phyloP scores from a whole-genome alignment of 257 asterid genomes.

The Solanum clarkiae region DNA sequence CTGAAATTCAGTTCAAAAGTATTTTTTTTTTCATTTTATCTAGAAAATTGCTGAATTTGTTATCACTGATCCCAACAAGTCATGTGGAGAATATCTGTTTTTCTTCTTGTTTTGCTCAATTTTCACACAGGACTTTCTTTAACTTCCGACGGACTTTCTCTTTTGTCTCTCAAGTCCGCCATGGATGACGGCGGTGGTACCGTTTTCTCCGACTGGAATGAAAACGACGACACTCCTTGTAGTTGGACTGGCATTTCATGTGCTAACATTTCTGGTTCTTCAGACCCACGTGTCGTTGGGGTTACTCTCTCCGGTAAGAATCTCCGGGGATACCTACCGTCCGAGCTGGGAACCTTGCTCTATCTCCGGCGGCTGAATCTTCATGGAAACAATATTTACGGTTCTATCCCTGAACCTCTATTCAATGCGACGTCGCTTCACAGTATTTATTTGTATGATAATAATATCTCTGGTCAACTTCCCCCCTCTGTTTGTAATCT shows the following conservation, averaged over 20 bases:
- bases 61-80: background rate
- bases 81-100: constrained; percentile 9
- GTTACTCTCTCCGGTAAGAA: constrained; percentile 48
- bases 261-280: constrained; percentile 49
- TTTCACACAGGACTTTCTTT: constrained; percentile 19
- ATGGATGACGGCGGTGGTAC: constrained; percentile 33
- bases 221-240: constrained; percentile 65
- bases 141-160: constrained; percentile 62
- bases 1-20: no score
- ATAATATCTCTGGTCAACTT: constrained; percentile 67
- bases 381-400: constrained; percentile 67
- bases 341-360: constrained; percentile 66
- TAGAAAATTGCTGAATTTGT: no score
- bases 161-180: constrained; percentile 70
- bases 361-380: constrained; percentile 85
- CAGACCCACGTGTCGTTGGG: constrained; percentile 72
- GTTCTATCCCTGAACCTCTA: constrained; percentile 71
- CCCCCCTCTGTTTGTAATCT: constrained; percentile 65
- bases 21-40: no score
- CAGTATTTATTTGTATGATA: constrained; percentile 67
- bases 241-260: constrained; percentile 85
- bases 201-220: constrained; percentile 67
- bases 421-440: constrained; percentile 84
- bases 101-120: constrained; percentile 11
- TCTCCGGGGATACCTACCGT: constrained; percentile 79